Percentiles rank a stretch among this genome's conserved stretches.
phyloP scores from a whole-genome alignment of 2,329 filamentous ascomycete species.

The Aureobasidium leucospermi region DNA sequence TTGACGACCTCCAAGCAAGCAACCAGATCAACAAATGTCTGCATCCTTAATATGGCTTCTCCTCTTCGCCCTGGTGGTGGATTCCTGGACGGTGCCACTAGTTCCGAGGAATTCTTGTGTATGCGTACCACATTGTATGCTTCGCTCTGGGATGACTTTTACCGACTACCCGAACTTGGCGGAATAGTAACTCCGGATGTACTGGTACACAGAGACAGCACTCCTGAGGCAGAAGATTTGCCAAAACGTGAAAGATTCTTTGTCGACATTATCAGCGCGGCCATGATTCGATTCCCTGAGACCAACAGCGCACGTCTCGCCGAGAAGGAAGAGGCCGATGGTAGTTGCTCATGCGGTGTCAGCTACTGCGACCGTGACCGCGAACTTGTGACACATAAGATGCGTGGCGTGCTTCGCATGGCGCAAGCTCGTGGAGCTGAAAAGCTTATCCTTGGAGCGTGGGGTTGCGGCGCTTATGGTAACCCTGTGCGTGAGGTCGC shows the following conservation, averaged over 20 bases:
- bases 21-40: slow-evolving; percentile 33
- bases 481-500: slow-evolving; percentile 56
- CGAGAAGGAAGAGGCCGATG: slow-evolving; percentile 24
- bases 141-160: slow-evolving; percentile 51
- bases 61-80: slow-evolving; percentile 55
- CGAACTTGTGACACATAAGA: slow-evolving; percentile 47
- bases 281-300: slow-evolving; percentile 54
- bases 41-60: slow-evolving; percentile 58
- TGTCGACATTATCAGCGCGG: slow-evolving; percentile 52
- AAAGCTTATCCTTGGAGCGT: slow-evolving; percentile 53
- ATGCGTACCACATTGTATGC: slow-evolving; percentile 53
- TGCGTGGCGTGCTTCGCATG: slow-evolving; percentile 51
- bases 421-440: slow-evolving; percentile 38
- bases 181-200: slow-evolving; percentile 53
- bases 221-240: slow-evolving; percentile 31
- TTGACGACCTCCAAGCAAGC: background rate
- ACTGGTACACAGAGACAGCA: slow-evolving; percentile 47
- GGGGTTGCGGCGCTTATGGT: slow-evolving; percentile 58
- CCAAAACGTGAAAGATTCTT: slow-evolving; percentile 48
- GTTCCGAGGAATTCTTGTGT: slow-evolving; percentile 57
- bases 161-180: slow-evolving; percentile 52
- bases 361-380: slow-evolving; percentile 41
- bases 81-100: slow-evolving; percentile 51
- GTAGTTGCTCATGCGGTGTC: slow-evolving; percentile 31
- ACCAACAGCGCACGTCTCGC: slow-evolving; percentile 14